Conservation (phyloP, 1,284 basidiomycete species). For the Schizopora paradoxa region DNA sequence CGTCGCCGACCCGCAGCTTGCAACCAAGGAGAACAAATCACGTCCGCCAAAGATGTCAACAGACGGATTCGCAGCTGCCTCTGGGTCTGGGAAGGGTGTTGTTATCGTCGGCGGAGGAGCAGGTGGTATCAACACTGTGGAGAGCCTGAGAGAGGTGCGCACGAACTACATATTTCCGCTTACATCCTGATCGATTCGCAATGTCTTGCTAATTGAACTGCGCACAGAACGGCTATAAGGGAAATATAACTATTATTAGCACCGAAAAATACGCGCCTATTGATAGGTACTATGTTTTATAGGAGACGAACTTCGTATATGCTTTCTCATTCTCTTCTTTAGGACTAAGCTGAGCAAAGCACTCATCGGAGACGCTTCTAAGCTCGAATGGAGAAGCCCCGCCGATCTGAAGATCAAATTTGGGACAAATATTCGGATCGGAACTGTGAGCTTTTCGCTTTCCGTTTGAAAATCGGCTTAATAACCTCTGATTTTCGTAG, state of each 20-base stretch:
- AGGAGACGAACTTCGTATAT: not conserved
- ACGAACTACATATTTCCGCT: not conserved
- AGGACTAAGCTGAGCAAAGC: slow-evolving; percentile 91
- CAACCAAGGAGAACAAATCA: slow-evolving; percentile 65
- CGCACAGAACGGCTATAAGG: slow-evolving; percentile 75
- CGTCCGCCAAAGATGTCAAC: slow-evolving; percentile 52
- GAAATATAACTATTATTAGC: slow-evolving; percentile 74
- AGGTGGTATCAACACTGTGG: slow-evolving; percentile 75
- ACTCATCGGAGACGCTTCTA: slow-evolving; percentile 71
- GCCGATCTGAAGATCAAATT: slow-evolving; percentile 79
- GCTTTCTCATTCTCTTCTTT: not conserved
- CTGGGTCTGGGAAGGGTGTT: slow-evolving; percentile 62
- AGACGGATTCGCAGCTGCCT: slow-evolving; percentile 26
- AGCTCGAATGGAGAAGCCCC: slow-evolving; percentile 70
- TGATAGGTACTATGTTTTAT: slow-evolving; percentile 52
- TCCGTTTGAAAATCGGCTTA: not conserved
- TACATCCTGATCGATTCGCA: not conserved
- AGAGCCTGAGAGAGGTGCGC: slow-evolving; percentile 76
- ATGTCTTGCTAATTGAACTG: slow-evolving; percentile 6
- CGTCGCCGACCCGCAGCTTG: slow-evolving; percentile 63
- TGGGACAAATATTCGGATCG: slow-evolving; percentile 68
- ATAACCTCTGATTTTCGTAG: slow-evolving; percentile 27
- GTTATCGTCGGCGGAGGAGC: slow-evolving; percentile 89
- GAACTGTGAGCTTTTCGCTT: slow-evolving; percentile 42
- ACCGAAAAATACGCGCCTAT: slow-evolving; percentile 82